Percentiles rank a stretch among this genome's conserved stretches.
Evolutionary conservation across 2,329 filamentous ascomycete genomes (phyloP).

Genomic region (Aspergillus carbonarius): DNA sequence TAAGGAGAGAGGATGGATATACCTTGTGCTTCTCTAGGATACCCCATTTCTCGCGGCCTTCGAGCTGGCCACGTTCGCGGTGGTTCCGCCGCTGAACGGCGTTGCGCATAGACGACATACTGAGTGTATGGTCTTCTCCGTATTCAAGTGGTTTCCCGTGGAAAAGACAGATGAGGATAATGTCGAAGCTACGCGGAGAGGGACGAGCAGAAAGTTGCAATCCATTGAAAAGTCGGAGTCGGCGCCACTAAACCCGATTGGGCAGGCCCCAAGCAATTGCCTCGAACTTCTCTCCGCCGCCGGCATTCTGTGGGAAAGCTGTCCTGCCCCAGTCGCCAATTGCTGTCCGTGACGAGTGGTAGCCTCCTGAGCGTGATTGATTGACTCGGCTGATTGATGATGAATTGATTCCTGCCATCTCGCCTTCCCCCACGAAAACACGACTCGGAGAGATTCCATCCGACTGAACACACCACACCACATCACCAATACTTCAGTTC

Average conservation of each 20-base stretch:
- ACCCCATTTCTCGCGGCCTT: conserved; percentile 80
- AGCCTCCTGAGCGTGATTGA: too few species aligned
- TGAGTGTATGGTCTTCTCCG: conserved; percentile 5
- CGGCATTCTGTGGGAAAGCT: too few species aligned
- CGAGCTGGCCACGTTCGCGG: conserved; percentile 82
- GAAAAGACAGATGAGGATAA: not conserved
- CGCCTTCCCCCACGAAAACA: too few species aligned
- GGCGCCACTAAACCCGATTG: not conserved
- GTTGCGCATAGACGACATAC: conserved; percentile 60
- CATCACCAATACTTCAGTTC: not conserved
- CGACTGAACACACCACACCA: not conserved
- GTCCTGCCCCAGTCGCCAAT: too few species aligned
- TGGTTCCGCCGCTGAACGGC: conserved; percentile 78
- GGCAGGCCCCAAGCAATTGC: not conserved
- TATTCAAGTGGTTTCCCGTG: not conserved
- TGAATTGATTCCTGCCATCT: too few species aligned
- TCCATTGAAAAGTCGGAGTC: conserved; percentile 9
- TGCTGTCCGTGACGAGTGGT: too few species aligned
- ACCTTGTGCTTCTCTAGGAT: conserved; percentile 95
- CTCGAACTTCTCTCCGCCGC: not conserved
- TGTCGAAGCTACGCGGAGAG: not conserved
- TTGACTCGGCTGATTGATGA: too few species aligned
- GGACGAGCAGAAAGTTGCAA: not conserved
- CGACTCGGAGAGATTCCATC: too few species aligned
- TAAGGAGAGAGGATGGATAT: conserved; percentile 7